phyloP scores from a whole-genome alignment of 2,329 filamentous ascomycete species.

The Fulvia fulva region DNA sequence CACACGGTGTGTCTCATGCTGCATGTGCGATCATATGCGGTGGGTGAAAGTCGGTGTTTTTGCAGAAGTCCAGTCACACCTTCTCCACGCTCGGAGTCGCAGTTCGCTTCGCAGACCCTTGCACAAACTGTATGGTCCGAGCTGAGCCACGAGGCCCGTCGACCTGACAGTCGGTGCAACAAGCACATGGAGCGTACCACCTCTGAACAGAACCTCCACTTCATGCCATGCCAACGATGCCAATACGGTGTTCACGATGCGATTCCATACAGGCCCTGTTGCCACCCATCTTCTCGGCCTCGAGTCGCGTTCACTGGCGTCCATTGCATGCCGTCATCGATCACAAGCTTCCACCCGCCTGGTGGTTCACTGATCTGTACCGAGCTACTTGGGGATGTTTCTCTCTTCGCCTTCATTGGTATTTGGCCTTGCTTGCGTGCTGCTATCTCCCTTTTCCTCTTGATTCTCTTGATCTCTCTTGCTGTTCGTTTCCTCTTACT shows the following conservation, averaged over 20 bases:
- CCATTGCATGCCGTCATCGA: not conserved
- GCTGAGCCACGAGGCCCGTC: too few species aligned
- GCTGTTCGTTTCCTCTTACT: not conserved
- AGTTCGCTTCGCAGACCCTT: not conserved
- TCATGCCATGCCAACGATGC: not conserved
- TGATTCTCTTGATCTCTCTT: not conserved
- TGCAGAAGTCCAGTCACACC: not conserved
- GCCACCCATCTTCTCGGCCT: not conserved
- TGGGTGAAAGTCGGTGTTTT: not conserved
- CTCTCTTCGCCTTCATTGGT: not conserved
- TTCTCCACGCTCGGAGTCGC: not conserved
- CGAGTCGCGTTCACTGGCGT: not conserved
- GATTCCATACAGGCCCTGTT: not conserved
- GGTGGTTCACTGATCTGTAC: not conserved
- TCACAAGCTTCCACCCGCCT: not conserved
- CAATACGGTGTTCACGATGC: not conserved
- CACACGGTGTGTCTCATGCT: slow-evolving; percentile 33
- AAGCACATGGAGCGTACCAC: not conserved
- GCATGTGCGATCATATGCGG: slow-evolving; percentile 14
- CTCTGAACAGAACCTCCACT: not conserved
- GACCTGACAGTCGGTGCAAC: not conserved
- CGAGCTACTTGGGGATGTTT: not conserved
- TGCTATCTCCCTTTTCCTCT: not conserved
- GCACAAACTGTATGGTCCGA: too few species aligned
- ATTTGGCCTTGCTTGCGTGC: not conserved